These are phyloP conservation scores for Cladorrhinum sp. DNA, from an alignment of 2,329 filamentous ascomycete genomes.

Conservation along the genomic window DNA sequence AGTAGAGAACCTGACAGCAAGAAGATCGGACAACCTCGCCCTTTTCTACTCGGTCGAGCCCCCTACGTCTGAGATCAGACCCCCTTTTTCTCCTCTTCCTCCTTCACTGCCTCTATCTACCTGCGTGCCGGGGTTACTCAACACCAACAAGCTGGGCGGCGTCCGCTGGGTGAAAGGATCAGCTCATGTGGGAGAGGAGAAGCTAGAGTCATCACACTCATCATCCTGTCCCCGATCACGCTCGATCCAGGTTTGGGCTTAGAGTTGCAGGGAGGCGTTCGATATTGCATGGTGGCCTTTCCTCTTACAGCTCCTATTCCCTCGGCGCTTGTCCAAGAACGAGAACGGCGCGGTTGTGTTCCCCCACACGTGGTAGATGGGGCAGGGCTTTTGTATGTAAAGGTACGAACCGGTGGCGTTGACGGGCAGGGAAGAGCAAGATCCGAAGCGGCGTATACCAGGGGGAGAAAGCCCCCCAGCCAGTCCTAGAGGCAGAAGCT, in stretches of 20 bases:
- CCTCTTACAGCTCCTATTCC: constrained; percentile 13
- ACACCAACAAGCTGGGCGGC: background rate
- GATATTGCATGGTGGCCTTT: constrained; percentile 14
- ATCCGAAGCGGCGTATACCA: background rate
- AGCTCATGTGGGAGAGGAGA: constrained; percentile 8
- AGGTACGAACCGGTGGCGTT: background rate
- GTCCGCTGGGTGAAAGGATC: constrained; percentile 1
- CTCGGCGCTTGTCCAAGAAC: constrained; percentile 8
- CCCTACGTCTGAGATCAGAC: background rate
- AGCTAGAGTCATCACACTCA: constrained; percentile 5
- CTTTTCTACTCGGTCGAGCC: constrained; percentile 11
- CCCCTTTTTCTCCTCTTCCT: background rate
- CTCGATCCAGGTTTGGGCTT: background rate
- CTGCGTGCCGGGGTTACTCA: constrained; percentile 12
- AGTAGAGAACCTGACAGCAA: background rate
- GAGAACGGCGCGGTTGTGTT: constrained; percentile 4
- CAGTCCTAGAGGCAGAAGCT: background rate
- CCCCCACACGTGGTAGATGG: constrained; percentile 11
- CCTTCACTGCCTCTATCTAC: constrained; percentile 2
- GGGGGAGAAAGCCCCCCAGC: background rate
- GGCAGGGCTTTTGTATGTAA: background rate
- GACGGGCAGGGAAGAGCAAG: background rate
- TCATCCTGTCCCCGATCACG: background rate
- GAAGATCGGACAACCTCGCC: constrained; percentile 6
- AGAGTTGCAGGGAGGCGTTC: constrained; percentile 10